These are phyloP conservation scores for Phlyctochytrium planicorne DNA, from an alignment of 192 early-diverging fungal species.

Conservation along the genomic window DNA sequence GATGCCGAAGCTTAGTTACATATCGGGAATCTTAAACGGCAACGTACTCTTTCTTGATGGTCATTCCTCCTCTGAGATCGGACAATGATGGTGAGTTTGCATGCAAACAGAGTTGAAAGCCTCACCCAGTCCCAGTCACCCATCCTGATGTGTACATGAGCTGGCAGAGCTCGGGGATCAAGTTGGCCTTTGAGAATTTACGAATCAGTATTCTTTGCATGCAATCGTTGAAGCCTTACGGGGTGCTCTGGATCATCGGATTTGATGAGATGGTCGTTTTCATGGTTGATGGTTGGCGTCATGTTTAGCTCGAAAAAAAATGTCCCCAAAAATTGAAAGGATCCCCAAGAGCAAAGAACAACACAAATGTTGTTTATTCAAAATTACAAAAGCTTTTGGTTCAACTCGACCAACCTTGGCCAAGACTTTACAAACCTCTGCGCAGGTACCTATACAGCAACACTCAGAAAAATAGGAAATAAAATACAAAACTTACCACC, in stretches of 20 bases:
- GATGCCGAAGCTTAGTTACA: slow-evolving; percentile 17
- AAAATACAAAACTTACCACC: no score
- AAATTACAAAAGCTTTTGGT: no score
- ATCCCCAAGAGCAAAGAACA: no score
- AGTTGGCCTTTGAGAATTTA: slow-evolving; percentile 49
- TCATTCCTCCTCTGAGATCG: slow-evolving; percentile 59
- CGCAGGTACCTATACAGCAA: no score
- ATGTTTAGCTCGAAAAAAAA: no score
- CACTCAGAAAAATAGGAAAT: no score
- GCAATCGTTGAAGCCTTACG: slow-evolving; percentile 2
- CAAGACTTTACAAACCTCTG: no score
- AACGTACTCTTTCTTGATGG: slow-evolving; percentile 69
- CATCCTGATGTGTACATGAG: slow-evolving; percentile 89
- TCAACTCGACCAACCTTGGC: no score
- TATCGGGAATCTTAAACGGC: no score
- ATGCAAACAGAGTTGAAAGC: neutral
- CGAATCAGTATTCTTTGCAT: neutral
- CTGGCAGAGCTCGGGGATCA: slow-evolving; percentile 91
- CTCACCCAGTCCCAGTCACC: slow-evolving; percentile 93
- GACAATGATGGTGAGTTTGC: neutral
- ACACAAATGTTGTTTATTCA: no score
- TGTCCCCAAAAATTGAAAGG: no score
- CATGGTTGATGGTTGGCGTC: no score
- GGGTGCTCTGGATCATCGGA: slow-evolving; percentile 31
- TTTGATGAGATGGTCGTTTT: slow-evolving; percentile 10